Conservation (phyloP, 2,329 filamentous ascomycete species). For the Alternaria gansuensis region DNA sequence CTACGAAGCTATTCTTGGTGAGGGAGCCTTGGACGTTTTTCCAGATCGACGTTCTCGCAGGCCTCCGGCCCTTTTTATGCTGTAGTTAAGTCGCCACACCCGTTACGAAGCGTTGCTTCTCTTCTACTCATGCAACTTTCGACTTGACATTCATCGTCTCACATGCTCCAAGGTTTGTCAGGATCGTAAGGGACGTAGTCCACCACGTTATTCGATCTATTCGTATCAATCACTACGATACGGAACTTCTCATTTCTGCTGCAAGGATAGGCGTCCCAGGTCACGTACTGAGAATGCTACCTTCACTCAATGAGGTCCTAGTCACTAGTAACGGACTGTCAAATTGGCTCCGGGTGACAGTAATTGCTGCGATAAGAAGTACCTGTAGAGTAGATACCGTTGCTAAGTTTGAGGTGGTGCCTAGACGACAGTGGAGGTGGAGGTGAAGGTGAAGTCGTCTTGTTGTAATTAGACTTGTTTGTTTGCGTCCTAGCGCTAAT, state of each 20-base stretch:
- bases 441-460: neutral
- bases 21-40: too few species aligned
- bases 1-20: too few species aligned
- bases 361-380: neutral
- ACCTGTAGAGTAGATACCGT: neutral
- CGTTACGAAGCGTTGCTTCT: neutral
- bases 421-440: neutral
- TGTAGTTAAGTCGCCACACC: neutral
- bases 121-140: neutral
- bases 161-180: neutral
- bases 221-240: neutral
- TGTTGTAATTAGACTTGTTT: neutral
- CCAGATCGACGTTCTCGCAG: neutral
- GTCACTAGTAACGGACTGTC: neutral
- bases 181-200: neutral
- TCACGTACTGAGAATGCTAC: constrained; percentile 32
- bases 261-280: neutral
- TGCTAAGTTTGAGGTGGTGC: neutral
- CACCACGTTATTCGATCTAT: neutral
- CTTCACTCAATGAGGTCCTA: neutral
- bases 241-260: neutral
- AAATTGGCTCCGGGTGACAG: neutral
- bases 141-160: neutral
- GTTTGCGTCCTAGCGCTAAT: neutral
- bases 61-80: neutral